Evolutionary conservation across 768 basidiomycete species (phyloP).

Genomic region (Obba rivulosa): DNA sequence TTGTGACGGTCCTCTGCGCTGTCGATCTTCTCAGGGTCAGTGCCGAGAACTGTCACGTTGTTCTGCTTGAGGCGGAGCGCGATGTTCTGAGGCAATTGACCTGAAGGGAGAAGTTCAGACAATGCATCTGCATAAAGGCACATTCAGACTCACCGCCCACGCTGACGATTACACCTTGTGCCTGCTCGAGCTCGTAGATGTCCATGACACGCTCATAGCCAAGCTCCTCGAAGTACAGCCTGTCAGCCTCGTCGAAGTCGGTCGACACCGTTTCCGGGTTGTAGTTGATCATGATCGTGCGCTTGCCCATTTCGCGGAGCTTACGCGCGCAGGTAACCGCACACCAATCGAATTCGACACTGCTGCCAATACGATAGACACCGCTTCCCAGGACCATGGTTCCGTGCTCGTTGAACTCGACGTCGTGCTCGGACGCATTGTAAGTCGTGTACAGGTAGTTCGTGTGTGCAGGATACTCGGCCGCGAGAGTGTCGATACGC

Average conservation of each 20-base stretch:
- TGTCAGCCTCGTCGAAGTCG: constrained; percentile 99
- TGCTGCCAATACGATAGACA: constrained; percentile 97
- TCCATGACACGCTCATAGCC: constrained; percentile 99
- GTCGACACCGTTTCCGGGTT: constrained; percentile 99
- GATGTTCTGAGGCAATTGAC: constrained; percentile 98
- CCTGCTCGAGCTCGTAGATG: constrained; percentile 93
- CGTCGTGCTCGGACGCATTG: constrained; percentile 93
- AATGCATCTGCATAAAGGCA: background rate
- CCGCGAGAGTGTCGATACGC: constrained; percentile 97
- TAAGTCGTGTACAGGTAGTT: constrained; percentile 99
- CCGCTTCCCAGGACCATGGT: constrained; percentile 99
- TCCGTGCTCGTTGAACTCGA: constrained; percentile 92
- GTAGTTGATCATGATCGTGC: constrained; percentile 99
- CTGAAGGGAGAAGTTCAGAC: constrained; percentile 32
- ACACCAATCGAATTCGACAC: constrained; percentile 99
- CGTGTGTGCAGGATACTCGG: constrained; percentile 97
- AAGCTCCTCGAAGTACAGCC: constrained; percentile 97
- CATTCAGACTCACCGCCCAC: constrained; percentile 74
- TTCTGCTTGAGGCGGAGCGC: constrained; percentile 89
- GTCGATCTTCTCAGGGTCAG: constrained; percentile 93
- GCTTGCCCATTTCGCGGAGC: constrained; percentile 86
- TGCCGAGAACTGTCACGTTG: constrained; percentile 91
- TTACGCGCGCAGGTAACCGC: constrained; percentile 97
- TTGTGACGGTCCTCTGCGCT: constrained; percentile 98
- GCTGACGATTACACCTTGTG: constrained; percentile 91